Evolutionary conservation across 345 rosid genomes (phyloP), one percentile per base, ranked within the genome.

Genomic region (Eucalyptus lansdowneana): DNA sequence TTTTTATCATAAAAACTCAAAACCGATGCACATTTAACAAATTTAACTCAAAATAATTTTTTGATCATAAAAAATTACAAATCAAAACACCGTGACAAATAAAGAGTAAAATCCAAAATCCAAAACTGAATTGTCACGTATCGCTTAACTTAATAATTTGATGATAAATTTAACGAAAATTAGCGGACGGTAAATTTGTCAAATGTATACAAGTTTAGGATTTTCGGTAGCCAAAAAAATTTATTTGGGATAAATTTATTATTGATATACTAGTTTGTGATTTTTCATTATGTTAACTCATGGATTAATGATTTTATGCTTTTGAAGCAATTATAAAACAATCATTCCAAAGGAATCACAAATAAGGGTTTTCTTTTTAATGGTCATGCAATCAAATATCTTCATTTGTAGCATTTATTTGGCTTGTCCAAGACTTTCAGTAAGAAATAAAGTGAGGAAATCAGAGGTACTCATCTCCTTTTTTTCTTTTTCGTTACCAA

Each of bases 151-250:
- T 6, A 22, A 0, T 0, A 22, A 9, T 22, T 56, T 22, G 3
- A 0, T 1, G 5, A 0, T 10, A 56, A 22, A 24, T 56, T 29
- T 62, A 62, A 27, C 0, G 1, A 6, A 60, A 27, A 27, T 60
- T 60, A 60, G 27, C 0, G 0, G 0, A 60, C 0, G 1, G 4
- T 6, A 60, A 27, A 27, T 0, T 60, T 62, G 0, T 13, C 4
- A 62, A 62, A 29, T 29, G n/a, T n/a, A n/a, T n/a, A n/a, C n/a
- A 0, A 11, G 0, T 60, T 60, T 60, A 3, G 0, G 8, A 29
- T 27, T 25, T 24, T 25, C 2, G 0, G 2, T 0, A 0, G 3
- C 1, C n/a, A 2, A 58, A 58, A 58, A 56, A 25, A 19, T 0
- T 11, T 11, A 29, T 60, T 60, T 60, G 6, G 1, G 0, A 5